These are phyloP conservation scores for Chrysoporthe austroafricana DNA, from an alignment of 2,329 filamentous ascomycete species.

Conservation along the genomic window DNA sequence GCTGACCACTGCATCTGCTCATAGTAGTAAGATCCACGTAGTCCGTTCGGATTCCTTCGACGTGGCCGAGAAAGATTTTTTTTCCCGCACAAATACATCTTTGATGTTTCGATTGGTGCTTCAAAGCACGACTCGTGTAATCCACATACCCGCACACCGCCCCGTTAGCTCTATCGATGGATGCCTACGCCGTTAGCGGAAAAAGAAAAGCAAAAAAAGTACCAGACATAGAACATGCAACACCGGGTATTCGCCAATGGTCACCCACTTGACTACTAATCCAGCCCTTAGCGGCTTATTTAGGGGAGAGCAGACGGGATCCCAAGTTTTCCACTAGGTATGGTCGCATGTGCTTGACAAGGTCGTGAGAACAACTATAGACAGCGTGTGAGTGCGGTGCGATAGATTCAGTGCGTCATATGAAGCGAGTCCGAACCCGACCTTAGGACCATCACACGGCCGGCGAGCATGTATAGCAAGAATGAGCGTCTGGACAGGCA, in stretches of 20 bases:
- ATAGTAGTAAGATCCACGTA: not conserved
- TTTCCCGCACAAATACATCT: not conserved
- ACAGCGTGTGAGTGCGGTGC: too few relatives aligned
- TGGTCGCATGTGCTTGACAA: not conserved
- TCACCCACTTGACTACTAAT: constrained; percentile 15
- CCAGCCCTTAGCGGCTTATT: constrained; percentile 10
- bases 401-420: too few relatives aligned
- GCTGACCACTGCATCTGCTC: not conserved
- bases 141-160: not conserved
- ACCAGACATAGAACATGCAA: constrained; percentile 6
- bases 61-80: not conserved
- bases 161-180: not conserved
- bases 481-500: not conserved
- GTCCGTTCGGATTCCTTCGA: not conserved
- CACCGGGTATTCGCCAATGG: constrained; percentile 18
- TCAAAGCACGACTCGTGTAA: not conserved
- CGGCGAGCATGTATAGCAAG: not conserved
- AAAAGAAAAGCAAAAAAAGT: too few relatives aligned
- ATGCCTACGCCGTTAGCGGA: not conserved
- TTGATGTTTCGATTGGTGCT: not conserved
- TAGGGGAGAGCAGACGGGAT: constrained; percentile 13
- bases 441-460: not conserved
- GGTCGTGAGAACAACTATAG: not conserved
- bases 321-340: constrained; percentile 13
- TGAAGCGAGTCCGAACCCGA: not conserved